Evolutionary conservation across 768 basidiomycete species (phyloP), one percentile per base, ranked within the genome.

Genomic region (Tricholoma saponaceum): DNA sequence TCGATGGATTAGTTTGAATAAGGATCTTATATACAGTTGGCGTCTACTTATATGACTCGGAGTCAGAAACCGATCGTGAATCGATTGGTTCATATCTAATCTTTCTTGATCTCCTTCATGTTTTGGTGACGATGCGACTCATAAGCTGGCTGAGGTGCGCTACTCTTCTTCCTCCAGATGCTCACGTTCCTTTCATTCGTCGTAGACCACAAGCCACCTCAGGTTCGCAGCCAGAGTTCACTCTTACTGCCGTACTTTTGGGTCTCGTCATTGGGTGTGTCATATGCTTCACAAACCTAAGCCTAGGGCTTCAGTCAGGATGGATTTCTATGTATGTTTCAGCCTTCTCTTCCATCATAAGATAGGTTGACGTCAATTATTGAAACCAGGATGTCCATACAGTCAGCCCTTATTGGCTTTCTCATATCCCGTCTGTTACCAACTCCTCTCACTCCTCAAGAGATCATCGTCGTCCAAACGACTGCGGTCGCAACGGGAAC

Each of bases 401-500:
- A 98, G 67, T 95, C 94, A 0, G 92, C 95, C 10, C 79, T 98
- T 33, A 87, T 98, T 32, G 96, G 95, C 4, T 97, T 89, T 69
- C 83, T 95, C 4, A 67, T 96, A 50, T 94, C 94, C 56, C 79
- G 84, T 54, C 74, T 90, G 61, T 76, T 94, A 5, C 85, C 86
- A 1, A 78, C 72, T 3, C 88, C 88, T 0, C 80, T 95, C 30
- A 87, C 86, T n/a, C 87, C 94, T 0, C 92, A 95, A 72, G 93
- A 98, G 69, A 89, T 96, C 58, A 89, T 97, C 18, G 91, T 98
- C 0, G 80, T 97, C 2, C 95, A 98, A 68, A 97, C 96, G 0
- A 95, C 92, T 0, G 95, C 96, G 0, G 95, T 95, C 2, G 96
- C 95, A 1, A 98, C 95, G 1, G 96, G 96, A 14, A 79, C 79